These are phyloP conservation scores for Epichloe sp. DNA, from an alignment of 2,329 filamentous ascomycete genomes.

Conservation along the genomic window DNA sequence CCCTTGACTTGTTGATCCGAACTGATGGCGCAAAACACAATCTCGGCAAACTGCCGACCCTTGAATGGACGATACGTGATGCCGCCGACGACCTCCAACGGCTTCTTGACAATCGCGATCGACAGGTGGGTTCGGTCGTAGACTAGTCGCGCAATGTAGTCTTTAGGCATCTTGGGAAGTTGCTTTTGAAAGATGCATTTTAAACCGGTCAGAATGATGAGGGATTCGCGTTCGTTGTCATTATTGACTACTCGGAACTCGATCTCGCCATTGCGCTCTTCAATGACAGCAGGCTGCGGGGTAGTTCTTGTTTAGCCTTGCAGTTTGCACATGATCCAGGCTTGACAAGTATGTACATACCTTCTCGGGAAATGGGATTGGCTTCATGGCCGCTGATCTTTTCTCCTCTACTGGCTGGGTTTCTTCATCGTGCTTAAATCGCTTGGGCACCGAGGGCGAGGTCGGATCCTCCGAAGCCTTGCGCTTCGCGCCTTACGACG, in stretches of 20 bases:
- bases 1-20: conserved; percentile 98
- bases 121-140: conserved; percentile 95
- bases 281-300: conserved; percentile 21
- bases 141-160: conserved; percentile 93
- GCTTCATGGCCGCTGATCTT: conserved; percentile 37
- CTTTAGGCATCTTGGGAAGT: conserved; percentile 97
- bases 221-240: conserved; percentile 72
- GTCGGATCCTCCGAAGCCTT: conserved; percentile 57
- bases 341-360: conserved; percentile 24
- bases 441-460: conserved; percentile 50
- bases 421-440: conserved; percentile 38
- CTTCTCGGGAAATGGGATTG: conserved; percentile 84
- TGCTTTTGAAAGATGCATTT: conserved; percentile 99
- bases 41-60: conserved; percentile 85
- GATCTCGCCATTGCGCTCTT: conserved; percentile 88
- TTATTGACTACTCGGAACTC: conserved; percentile 98
- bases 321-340: too few species aligned
- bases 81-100: conserved; percentile 86
- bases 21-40: conserved; percentile 95
- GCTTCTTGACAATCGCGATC: conserved; percentile 95
- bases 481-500: conserved; percentile 45
- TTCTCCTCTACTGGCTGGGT: conserved; percentile 24
- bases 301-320: neutral
- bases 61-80: conserved; percentile 96
- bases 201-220: conserved; percentile 86